Base-by-base conservation (phyloP, 2,329 filamentous ascomycete species). In the Ampelomyces quisqualis region DNA sequence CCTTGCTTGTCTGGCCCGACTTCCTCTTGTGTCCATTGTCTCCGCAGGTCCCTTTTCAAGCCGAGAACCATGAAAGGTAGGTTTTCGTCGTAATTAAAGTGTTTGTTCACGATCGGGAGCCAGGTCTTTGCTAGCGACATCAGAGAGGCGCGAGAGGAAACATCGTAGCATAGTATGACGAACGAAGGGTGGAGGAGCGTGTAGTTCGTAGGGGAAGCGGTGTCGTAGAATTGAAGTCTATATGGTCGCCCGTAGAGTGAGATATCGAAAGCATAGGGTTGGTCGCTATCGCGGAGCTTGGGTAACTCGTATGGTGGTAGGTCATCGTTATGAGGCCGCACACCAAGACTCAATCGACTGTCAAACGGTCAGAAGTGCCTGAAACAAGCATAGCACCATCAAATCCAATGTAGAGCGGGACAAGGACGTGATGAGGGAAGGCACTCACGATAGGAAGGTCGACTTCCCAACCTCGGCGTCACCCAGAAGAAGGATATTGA, bases 391-490 rank as follows among this genome's bases (percentile, higher is more conserved):
- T 18, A 15, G 3, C 14, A 11, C 18, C 11, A 11, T 18, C 9
- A n/a, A 24, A 10, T 34, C 13, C n/a, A 7, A 14, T 9, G 14
- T 29, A n/a, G n/a, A n/a, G 26, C 11, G 4, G 18, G 7, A 37
- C 6, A 14, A 17, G 7, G 18, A 22, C 8, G 10, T 18, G 41
- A 47, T 11, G 4, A 9, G 29, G 17, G 17, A 34, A 51, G 38
- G 40, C 43, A 75, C 78, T 62, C 70, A 82, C 77, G 79, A 79
- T 47, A 84, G 64, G 48, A 84, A 82, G 7, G 78, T 80, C 35
- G 80, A 79, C 65, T 83, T 84, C 42, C 80, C 80, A 31, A 80
- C 78, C 35, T 76, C 78, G 24, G 73, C 58, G 43, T 82, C 80
- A 37, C 80, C 80, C 2, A 84, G 69, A 11, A 84, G 67, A 5